Conservation (phyloP, 352 stramenopile species). For the Phytophthora litchii region DNA sequence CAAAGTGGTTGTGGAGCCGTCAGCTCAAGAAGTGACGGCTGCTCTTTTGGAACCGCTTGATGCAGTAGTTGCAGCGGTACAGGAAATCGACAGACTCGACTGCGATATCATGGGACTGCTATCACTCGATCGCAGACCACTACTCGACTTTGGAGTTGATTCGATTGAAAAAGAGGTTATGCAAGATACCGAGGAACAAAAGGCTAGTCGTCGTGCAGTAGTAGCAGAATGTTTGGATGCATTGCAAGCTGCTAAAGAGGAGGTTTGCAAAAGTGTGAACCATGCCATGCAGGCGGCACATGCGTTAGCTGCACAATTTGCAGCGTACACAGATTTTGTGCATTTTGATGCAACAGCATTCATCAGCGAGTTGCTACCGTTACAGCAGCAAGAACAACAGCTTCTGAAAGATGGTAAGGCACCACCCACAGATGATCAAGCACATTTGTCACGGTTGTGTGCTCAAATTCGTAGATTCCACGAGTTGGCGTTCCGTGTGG, state of each 20-base stretch:
- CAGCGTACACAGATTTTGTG: slow-evolving; percentile 84
- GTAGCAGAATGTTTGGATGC: slow-evolving; percentile 52
- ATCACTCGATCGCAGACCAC: slow-evolving; percentile 57
- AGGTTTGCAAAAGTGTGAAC: slow-evolving; percentile 62
- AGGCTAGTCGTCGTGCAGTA: slow-evolving; percentile 31
- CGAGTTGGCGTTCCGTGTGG: slow-evolving; percentile 58
- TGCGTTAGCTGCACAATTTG: slow-evolving; percentile 72
- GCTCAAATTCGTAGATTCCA: slow-evolving; percentile 82
- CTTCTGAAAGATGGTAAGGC: slow-evolving; percentile 29
- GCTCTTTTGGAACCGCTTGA: slow-evolving; percentile 85
- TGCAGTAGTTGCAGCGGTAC: slow-evolving; percentile 70
- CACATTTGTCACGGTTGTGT: slow-evolving; percentile 59
- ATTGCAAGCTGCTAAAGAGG: slow-evolving; percentile 53
- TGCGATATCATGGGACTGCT: slow-evolving; percentile 92
- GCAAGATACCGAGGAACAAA: slow-evolving; percentile 6
- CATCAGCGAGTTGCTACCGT: slow-evolving; percentile 58
- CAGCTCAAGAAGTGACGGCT: slow-evolving; percentile 67
- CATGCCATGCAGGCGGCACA: slow-evolving; percentile 71
- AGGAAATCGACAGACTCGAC: slow-evolving; percentile 88
- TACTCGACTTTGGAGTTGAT: slow-evolving; percentile 64
- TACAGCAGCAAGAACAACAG: slow-evolving; percentile 43
- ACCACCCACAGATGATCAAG: slow-evolving; percentile 17
- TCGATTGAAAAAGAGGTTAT: background rate
- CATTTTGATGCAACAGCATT: slow-evolving; percentile 81
- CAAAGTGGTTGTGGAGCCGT: slow-evolving; percentile 66